Percentiles rank a stretch among this genome's conserved stretches.
These are phyloP conservation scores for Monosporascus sp. DNA, from an alignment of 2,329 filamentous ascomycete species.

Conservation along the genomic window DNA sequence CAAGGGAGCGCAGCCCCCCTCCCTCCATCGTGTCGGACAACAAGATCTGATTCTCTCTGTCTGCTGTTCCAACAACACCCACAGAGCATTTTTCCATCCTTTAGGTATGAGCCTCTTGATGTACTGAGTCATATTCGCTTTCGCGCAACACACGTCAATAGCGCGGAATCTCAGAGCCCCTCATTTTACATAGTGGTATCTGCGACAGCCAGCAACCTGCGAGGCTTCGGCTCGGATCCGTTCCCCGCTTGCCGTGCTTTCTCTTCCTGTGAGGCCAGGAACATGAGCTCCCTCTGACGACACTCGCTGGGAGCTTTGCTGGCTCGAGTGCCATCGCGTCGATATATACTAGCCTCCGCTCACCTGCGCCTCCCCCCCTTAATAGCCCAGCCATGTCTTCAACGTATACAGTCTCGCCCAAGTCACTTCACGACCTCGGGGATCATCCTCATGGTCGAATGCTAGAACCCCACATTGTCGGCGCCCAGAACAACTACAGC, in stretches of 20 bases:
- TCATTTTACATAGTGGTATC: not conserved
- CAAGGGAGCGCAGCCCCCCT: slow-evolving; percentile 12
- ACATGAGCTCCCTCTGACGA: slow-evolving; percentile 20
- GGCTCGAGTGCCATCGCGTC: slow-evolving; percentile 12
- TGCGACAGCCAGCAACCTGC: slow-evolving; percentile 2
- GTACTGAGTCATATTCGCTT: not conserved
- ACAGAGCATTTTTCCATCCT: not conserved
- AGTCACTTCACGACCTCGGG: slow-evolving; percentile 33
- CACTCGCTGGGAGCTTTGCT: slow-evolving; percentile 14
- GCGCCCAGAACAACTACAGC: slow-evolving; percentile 16
- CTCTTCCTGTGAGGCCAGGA: slow-evolving; percentile 7
- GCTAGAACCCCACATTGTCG: slow-evolving; percentile 27
- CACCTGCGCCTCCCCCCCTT: slow-evolving; percentile 13
- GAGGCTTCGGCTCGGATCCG: slow-evolving; percentile 9
- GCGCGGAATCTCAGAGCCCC: not conserved
- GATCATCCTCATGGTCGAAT: slow-evolving; percentile 20
- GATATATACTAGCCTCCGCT: slow-evolving; percentile 30
- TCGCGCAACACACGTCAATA: not conserved
- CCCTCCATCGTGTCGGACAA: slow-evolving; percentile 2
- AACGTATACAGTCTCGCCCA: slow-evolving; percentile 35
- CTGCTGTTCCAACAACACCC: not conserved
- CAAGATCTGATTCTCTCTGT: slow-evolving; percentile 11
- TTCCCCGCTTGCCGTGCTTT: slow-evolving; percentile 7
- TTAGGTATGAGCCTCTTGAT: not conserved
- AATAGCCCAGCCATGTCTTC: slow-evolving; percentile 36